Conservation (phyloP, 331 rosid genomes). For the Rosa hybrid region DNA sequence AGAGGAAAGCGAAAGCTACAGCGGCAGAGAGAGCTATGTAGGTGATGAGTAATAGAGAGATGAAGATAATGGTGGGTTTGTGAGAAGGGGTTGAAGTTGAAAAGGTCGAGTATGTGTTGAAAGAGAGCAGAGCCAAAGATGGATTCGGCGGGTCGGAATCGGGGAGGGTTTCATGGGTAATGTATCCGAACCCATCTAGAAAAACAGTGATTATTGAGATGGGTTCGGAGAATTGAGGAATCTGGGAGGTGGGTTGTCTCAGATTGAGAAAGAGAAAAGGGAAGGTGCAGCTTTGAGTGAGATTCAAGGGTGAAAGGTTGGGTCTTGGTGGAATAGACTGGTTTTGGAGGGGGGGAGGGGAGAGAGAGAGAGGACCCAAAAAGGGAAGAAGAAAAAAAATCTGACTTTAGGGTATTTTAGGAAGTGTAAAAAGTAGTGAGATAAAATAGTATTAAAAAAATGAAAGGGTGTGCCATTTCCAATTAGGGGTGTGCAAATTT, state of each 20-base stretch:
- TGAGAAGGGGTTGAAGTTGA: constrained; percentile 24
- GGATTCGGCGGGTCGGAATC: not conserved
- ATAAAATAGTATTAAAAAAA: too few relatives aligned
- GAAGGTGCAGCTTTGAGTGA: constrained; percentile 1
- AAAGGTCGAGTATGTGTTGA: constrained; percentile 54
- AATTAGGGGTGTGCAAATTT: too few relatives aligned
- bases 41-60: constrained; percentile 47
- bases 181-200: not conserved
- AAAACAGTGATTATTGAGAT: not conserved
- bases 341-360: not conserved
- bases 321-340: not conserved
- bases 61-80: constrained; percentile 51
- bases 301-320: constrained; percentile 8
- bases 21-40: constrained; percentile 41
- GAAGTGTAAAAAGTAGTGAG: too few relatives aligned
- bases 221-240: not conserved
- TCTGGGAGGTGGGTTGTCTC: not conserved
- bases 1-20: constrained; percentile 53
- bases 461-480: too few relatives aligned
- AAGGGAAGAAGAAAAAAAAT: too few relatives aligned
- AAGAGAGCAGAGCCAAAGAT: constrained; percentile 66
- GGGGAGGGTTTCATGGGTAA: too few relatives aligned
- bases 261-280: not conserved
- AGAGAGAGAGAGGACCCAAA: too few relatives aligned
- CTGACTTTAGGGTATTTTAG: too few relatives aligned